Evolutionary conservation across 371 early-diverging fungal species (phyloP).

Genomic region (Mucor irregularis): DNA sequence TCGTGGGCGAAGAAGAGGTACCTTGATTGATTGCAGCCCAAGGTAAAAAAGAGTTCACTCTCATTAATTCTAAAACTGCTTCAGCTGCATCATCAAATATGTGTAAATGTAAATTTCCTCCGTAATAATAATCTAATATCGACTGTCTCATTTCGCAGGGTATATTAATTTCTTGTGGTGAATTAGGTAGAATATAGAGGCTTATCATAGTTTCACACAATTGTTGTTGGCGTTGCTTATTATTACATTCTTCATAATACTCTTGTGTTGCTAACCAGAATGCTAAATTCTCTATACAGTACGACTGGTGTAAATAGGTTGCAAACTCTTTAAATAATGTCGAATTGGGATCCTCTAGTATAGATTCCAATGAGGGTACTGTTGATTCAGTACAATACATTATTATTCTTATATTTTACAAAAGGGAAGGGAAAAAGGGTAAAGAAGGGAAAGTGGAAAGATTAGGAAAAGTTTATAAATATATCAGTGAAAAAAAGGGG

Average conservation of each 20-base stretch:
- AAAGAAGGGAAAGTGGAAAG: constrained; percentile 5
- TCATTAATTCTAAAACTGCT: constrained; percentile 48
- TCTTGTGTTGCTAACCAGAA: constrained; percentile 48
- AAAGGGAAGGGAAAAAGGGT: constrained; percentile 14
- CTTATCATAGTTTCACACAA: constrained; percentile 28
- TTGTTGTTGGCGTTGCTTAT: constrained; percentile 2
- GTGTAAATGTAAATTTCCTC: constrained; percentile 23
- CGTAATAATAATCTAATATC: constrained; percentile 32
- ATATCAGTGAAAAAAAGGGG: constrained; percentile 1
- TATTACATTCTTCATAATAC: constrained; percentile 23
- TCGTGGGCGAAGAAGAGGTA: not conserved
- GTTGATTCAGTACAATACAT: constrained; percentile 15
- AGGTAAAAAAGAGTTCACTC: constrained; percentile 48
- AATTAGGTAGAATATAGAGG: constrained; percentile 40
- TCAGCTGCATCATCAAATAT: constrained; percentile 40
- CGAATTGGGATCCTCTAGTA: constrained; percentile 30
- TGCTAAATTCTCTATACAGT: constrained; percentile 44
- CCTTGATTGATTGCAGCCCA: constrained; percentile 20
- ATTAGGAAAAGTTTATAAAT: not conserved
- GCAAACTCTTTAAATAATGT: constrained; percentile 39
- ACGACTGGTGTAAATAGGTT: constrained; percentile 35
- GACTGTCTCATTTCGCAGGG: constrained; percentile 49
- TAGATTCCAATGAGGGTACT: constrained; percentile 30
- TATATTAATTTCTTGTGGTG: constrained; percentile 53
- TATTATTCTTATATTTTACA: not conserved